A percentile compares a stretch with the other conserved stretches of the same genome.
Evolutionary conservation across 2,329 filamentous ascomycete species (phyloP).

Genomic region (Cladosporium austrohemisphaericum): DNA sequence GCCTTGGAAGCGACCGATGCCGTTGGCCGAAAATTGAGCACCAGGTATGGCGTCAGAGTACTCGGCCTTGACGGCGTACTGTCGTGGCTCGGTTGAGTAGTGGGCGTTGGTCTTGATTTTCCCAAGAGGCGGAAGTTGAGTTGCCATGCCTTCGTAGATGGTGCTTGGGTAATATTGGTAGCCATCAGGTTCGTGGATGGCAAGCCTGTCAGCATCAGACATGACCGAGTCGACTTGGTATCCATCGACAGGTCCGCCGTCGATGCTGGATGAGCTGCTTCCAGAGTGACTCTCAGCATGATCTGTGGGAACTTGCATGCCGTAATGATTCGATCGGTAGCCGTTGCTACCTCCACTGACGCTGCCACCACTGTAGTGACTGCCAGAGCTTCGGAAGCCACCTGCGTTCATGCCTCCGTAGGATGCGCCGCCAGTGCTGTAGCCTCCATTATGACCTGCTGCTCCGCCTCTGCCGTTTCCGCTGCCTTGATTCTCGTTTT

Average conservation of each 20-base stretch:
- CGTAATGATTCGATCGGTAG: constrained; percentile 29
- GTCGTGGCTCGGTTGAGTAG: constrained; percentile 31
- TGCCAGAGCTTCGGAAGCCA: constrained; percentile 25
- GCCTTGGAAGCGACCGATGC: constrained; percentile 44
- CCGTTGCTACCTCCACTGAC: constrained; percentile 22
- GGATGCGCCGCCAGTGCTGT: constrained; percentile 27
- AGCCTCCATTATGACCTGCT: constrained; percentile 53
- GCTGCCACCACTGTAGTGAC: constrained; percentile 22
- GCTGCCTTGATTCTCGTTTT: constrained; percentile 44
- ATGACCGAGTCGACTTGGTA: constrained; percentile 37
- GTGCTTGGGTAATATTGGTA: constrained; percentile 47
- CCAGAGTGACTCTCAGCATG: constrained; percentile 37
- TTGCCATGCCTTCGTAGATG: constrained; percentile 39
- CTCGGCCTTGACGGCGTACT: constrained; percentile 41
- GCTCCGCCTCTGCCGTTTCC: constrained; percentile 64
- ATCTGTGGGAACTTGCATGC: constrained; percentile 20
- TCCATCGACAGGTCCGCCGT: constrained; percentile 28
- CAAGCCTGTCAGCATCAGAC: constrained; percentile 40
- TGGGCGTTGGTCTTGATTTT: constrained; percentile 29
- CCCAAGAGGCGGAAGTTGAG: constrained; percentile 28
- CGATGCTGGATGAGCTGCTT: constrained; percentile 39
- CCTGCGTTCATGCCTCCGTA: constrained; percentile 30
- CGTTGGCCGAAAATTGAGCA: constrained; percentile 31
- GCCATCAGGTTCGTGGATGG: constrained; percentile 39
- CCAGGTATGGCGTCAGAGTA: constrained; percentile 35